Conservation (phyloP, 2,329 filamentous ascomycete genomes). For the Aureobasidium zeae region DNA sequence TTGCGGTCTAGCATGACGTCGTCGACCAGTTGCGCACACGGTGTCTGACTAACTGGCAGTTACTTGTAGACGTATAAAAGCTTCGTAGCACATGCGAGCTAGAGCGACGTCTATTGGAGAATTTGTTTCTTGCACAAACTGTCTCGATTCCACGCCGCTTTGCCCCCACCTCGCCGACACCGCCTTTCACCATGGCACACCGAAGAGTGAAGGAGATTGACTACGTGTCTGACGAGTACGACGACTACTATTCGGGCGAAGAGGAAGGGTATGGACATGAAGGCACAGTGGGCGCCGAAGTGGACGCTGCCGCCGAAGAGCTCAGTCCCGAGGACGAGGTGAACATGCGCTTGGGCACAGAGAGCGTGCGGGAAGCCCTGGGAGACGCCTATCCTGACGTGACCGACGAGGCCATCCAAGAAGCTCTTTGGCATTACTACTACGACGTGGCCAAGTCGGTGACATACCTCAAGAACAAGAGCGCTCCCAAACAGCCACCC, state of each 20-base stretch:
- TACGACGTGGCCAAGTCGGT: constrained; percentile 85
- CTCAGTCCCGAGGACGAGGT: constrained; percentile 34
- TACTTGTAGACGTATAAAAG: too few species aligned
- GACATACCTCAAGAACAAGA: constrained; percentile 53
- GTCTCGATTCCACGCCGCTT: too few species aligned
- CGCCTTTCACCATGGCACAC: constrained; percentile 17
- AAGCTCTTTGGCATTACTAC: constrained; percentile 91
- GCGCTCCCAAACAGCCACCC: constrained; percentile 21
- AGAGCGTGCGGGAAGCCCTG: constrained; percentile 57
- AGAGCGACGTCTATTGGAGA: too few species aligned
- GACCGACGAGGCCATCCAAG: constrained; percentile 69
- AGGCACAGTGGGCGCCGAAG: constrained; percentile 20
- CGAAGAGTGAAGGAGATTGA: constrained; percentile 39
- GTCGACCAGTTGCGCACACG: too few species aligned
- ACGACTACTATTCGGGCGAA: constrained; percentile 39
- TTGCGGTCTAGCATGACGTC: too few species aligned
- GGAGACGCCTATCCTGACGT: constrained; percentile 42
- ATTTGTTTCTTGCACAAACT: too few species aligned
- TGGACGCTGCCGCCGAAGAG: constrained; percentile 19
- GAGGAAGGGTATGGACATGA: constrained; percentile 26
- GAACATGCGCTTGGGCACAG: constrained; percentile 56
- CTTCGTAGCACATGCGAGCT: too few species aligned
- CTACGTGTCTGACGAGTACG: constrained; percentile 44
- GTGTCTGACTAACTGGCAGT: too few species aligned
- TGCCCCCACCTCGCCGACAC: too few species aligned